Percentiles rank a stretch among this genome's conserved stretches.
phyloP scores from a whole-genome alignment of 345 rosid species.

The Microcos paniculata region DNA sequence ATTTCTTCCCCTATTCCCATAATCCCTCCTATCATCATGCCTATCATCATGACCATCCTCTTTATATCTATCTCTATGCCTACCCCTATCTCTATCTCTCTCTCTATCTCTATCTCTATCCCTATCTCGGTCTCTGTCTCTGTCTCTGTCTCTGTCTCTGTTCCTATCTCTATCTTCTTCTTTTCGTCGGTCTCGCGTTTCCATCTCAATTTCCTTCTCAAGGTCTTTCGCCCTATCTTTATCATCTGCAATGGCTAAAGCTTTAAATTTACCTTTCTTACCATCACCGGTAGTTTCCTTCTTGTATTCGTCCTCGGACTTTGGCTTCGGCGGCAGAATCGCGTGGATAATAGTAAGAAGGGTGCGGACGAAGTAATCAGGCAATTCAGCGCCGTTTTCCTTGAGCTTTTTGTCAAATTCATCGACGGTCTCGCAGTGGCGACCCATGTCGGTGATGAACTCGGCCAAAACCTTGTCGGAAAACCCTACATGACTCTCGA shows the following conservation, averaged over 20 bases:
- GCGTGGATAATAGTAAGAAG: slow-evolving; percentile 78
- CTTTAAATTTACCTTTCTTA: slow-evolving; percentile 51
- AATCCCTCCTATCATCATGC: slow-evolving; percentile 24
- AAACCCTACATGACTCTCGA: slow-evolving; percentile 77
- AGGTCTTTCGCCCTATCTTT: slow-evolving; percentile 71
- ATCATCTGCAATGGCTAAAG: slow-evolving; percentile 63
- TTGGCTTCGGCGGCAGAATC: slow-evolving; percentile 63
- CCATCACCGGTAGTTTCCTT: slow-evolving; percentile 36
- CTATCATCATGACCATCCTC: slow-evolving; percentile 27
- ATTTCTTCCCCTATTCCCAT: slow-evolving; percentile 20
- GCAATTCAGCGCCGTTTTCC: slow-evolving; percentile 79
- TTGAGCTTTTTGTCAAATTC: slow-evolving; percentile 72
- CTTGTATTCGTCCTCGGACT: slow-evolving; percentile 35
- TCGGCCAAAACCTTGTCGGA: slow-evolving; percentile 78
- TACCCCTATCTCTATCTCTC: slow-evolving; percentile 24
- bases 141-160: slow-evolving; percentile 1
- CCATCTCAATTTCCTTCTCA: slow-evolving; percentile 50
- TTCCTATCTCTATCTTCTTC: slow-evolving; percentile 24
- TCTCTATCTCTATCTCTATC: slow-evolving; percentile 22
- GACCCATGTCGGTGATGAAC: slow-evolving; percentile 72
- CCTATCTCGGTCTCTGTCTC: slow-evolving; percentile 20
- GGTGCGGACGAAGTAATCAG: slow-evolving; percentile 85
- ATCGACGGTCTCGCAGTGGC: slow-evolving; percentile 54
- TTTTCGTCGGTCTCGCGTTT: slow-evolving; percentile 21
- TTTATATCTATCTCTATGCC: slow-evolving; percentile 22